phyloP scores from a whole-genome alignment of 1,284 basidiomycete genomes.

The Ustilago xerochloae region DNA sequence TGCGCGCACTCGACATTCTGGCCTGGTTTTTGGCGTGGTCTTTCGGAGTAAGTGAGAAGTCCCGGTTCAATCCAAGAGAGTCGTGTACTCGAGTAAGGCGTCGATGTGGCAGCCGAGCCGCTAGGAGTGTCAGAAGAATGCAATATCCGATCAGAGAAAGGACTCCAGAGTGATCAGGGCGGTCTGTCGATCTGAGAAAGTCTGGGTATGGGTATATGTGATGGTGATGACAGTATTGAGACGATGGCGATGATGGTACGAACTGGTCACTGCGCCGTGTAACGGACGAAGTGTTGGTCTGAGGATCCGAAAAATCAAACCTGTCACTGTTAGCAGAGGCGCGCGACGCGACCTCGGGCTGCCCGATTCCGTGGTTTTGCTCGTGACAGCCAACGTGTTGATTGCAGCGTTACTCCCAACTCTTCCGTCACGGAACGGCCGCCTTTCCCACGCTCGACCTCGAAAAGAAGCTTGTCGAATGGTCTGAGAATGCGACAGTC shows the following conservation, averaged over 20 bases:
- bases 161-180: neutral
- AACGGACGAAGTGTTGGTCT: constrained; percentile 40
- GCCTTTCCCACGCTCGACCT: no score
- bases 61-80: neutral
- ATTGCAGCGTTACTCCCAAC: neutral
- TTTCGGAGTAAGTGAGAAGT: neutral
- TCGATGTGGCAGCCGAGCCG: no score
- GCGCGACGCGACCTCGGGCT: constrained; percentile 40
- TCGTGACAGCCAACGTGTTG: constrained; percentile 1
- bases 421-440: neutral
- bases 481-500: no score
- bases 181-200: neutral
- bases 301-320: neutral
- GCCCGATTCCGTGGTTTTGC: neutral
- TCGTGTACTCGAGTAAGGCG: neutral
- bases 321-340: constrained; percentile 21
- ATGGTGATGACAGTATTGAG: constrained; percentile 1
- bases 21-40: neutral
- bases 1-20: constrained; percentile 36
- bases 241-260: neutral
- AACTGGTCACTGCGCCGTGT: neutral
- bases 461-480: no score
- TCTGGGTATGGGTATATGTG: constrained; percentile 6
- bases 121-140: no score
- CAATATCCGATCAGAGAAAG: no score